Conservation (phyloP, 202 grass and related monocot genomes). For the Brachypodium distachyon region DNA sequence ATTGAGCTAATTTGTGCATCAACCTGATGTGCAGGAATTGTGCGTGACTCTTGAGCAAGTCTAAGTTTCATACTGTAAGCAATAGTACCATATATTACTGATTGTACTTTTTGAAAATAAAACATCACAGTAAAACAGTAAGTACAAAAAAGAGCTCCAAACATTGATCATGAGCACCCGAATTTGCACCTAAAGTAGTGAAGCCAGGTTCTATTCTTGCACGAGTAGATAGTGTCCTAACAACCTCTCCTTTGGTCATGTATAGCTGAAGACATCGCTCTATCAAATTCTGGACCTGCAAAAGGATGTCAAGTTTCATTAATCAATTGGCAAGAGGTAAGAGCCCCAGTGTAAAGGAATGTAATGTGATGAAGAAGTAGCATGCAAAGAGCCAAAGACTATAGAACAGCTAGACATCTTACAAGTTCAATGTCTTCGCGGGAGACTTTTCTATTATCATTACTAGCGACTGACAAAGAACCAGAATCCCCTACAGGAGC, state of each 20-base stretch:
- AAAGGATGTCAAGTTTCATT: conserved; percentile 9
- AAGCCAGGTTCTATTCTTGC: conserved; percentile 99
- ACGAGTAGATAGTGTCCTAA: conserved; percentile 76
- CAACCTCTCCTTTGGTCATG: conserved; percentile 94
- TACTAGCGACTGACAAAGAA: conserved; percentile 54
- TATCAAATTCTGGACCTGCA: conserved; percentile 99
- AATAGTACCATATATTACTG: background rate
- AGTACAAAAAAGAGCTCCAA: background rate
- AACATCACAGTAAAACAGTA: background rate
- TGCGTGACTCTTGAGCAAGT: background rate
- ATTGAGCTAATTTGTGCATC: background rate
- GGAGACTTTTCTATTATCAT: conserved; percentile 90
- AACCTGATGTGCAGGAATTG: background rate
- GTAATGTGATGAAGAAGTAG: background rate
- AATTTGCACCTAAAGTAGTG: conserved; percentile 75
- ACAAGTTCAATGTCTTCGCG: conserved; percentile 99
- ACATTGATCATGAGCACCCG: background rate
- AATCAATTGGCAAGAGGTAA: conserved; percentile 1
- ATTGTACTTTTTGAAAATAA: background rate
- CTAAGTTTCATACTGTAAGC: background rate
- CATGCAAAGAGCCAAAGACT: background rate
- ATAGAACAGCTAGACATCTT: conserved; percentile 18
- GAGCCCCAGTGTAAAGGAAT: background rate
- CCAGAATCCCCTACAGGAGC: conserved; percentile 56
- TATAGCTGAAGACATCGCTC: conserved; percentile 93